Evolutionary conservation across 2,329 filamentous ascomycete genomes (phyloP).

Genomic region (Helminthosporium solani): DNA sequence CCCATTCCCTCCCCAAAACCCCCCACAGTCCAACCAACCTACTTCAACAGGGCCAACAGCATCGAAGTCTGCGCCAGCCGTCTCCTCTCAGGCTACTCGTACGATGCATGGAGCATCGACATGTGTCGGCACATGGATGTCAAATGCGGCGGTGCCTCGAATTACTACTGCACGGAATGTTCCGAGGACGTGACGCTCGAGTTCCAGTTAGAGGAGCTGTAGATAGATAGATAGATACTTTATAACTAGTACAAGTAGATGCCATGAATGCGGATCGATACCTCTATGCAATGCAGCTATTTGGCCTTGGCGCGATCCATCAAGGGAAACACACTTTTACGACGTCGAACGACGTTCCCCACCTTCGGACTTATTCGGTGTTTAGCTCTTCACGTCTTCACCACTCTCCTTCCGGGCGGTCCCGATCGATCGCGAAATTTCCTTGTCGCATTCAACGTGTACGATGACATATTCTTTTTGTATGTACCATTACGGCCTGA

Average conservation of each 20-base stretch:
- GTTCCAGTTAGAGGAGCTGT: slow-evolving; percentile 44
- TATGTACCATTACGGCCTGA: slow-evolving; percentile 5
- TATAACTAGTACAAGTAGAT: too few relatives aligned
- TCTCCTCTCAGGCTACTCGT: slow-evolving; percentile 49
- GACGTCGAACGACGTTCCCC: too few relatives aligned
- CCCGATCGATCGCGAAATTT: too few relatives aligned
- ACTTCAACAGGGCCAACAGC: slow-evolving; percentile 43
- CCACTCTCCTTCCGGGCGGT: too few relatives aligned
- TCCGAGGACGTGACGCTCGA: slow-evolving; percentile 47
- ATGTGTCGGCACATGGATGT: slow-evolving; percentile 49
- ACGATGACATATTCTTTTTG: neutral
- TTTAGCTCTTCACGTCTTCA: too few relatives aligned
- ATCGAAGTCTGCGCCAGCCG: slow-evolving; percentile 50
- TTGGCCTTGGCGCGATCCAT: too few relatives aligned
- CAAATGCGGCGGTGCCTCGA: slow-evolving; percentile 46
- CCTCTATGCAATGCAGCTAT: too few relatives aligned
- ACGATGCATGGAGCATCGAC: slow-evolving; percentile 51
- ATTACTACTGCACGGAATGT: slow-evolving; percentile 49
- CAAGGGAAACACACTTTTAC: too few relatives aligned
- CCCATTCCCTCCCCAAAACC: neutral
- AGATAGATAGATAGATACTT: neutral
- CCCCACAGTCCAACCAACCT: neutral
- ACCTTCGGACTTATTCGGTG: too few relatives aligned
- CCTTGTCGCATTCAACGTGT: neutral
- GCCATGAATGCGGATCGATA: too few relatives aligned